phyloP scores from a whole-genome alignment of 768 basidiomycete species.

The Rhodotorula babjevae region DNA sequence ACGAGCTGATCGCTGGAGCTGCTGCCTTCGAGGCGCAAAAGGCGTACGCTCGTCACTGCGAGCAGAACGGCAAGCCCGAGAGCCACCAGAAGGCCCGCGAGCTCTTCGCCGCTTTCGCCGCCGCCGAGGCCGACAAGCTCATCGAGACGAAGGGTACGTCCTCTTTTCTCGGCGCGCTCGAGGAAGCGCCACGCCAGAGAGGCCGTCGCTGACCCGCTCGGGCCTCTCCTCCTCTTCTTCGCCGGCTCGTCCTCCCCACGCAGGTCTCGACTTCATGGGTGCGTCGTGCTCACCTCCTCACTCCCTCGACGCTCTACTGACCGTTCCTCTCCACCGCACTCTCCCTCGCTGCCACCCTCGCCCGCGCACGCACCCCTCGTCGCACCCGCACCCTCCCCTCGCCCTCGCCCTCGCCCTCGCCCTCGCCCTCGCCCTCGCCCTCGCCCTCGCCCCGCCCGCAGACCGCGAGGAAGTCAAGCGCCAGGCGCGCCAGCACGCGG shows the following conservation, averaged over 20 bases:
- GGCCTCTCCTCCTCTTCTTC: background rate
- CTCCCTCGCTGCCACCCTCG: no score
- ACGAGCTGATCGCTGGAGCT: constrained; percentile 9
- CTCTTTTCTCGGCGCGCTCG: background rate
- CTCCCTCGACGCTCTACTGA: no score
- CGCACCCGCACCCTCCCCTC: no score
- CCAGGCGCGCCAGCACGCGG: constrained; percentile 28
- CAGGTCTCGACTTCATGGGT: background rate
- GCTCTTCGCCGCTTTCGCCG: background rate
- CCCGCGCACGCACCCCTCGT: no score
- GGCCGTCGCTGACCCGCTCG: background rate
- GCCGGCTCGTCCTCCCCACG: background rate
- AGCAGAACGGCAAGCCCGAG: constrained; percentile 19
- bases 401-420: no score
- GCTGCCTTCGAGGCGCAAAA: constrained; percentile 20
- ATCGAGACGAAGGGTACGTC: constrained; percentile 43
- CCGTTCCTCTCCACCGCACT: no score
- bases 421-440: no score
- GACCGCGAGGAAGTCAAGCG: constrained; percentile 42
- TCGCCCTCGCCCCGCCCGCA: background rate
- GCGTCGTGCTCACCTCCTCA: no score
- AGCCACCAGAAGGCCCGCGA: constrained; percentile 11
- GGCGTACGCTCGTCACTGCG: constrained; percentile 16
- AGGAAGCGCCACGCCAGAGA: background rate
- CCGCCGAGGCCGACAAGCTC: constrained; percentile 44